A percentile compares a stretch with the other conserved stretches of the same genome.
phyloP scores from a whole-genome alignment of 1,284 basidiomycete genomes.

The Irpex lacteus region DNA sequence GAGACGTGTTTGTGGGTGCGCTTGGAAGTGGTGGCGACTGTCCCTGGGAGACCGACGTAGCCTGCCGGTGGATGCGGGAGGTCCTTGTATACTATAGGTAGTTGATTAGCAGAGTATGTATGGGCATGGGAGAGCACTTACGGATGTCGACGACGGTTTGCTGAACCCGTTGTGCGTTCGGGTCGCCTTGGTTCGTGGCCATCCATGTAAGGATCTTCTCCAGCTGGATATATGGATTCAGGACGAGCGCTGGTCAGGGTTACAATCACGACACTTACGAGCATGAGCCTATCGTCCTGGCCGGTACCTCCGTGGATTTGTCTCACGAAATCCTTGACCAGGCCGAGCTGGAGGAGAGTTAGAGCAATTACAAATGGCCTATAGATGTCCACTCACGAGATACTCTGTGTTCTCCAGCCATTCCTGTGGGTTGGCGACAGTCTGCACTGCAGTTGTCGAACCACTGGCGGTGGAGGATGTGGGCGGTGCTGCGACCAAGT shows the following conservation, averaged over 20 bases:
- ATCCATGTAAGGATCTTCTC: conserved; percentile 65
- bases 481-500: neutral
- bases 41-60: conserved; percentile 37
- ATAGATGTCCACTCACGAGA: neutral
- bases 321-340: neutral
- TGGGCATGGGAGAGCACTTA: neutral
- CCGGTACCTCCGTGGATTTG: conserved; percentile 21
- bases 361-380: neutral
- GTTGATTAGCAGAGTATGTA: neutral
- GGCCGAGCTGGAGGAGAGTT: neutral
- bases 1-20: neutral
- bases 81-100: conserved; percentile 59
- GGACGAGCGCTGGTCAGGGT: too few species aligned
- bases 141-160: conserved; percentile 47
- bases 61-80: conserved; percentile 71
- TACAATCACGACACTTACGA: conserved; percentile 30
- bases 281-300: conserved; percentile 62
- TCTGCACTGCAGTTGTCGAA: neutral
- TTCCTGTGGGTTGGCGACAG: neutral
- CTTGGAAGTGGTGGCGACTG: conserved; percentile 5
- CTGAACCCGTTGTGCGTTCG: conserved; percentile 41
- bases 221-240: conserved; percentile 41
- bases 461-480: neutral
- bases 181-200: conserved; percentile 46
- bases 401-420: neutral